Base-by-base conservation (phyloP, 345 rosid species). In the Corchorus capsularis region DNA sequence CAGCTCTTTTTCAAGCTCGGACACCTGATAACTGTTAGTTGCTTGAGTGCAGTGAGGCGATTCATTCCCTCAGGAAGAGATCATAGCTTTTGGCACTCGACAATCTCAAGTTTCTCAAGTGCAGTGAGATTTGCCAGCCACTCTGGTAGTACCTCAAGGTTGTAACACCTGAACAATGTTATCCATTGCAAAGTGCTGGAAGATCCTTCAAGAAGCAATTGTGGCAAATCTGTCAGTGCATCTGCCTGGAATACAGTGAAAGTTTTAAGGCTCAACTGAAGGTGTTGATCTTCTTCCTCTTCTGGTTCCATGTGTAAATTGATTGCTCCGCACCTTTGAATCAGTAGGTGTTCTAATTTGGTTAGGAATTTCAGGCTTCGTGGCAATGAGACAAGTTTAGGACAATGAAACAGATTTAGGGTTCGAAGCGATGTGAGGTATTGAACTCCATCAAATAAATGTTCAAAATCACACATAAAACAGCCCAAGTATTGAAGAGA, bases 351-450 rank as follows among this genome's bases (percentile, higher is more conserved):
- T 46, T 66, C 71, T 13, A 66, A 3, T 12, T 45, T 66, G 35
- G 70, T 43, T 45, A 66, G 35, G 22, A 20, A 19, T 19, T 66
- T 66, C 53, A 66, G 17, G 35, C 54, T 45, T 17, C 69, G 32
- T 39, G 50, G 69, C 27, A 39, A 11, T n/a, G 50, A 39, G 49
- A 39, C 69, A 20, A 66, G 70, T 19, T 43, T 45, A 19, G 10
- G 10, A 19, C 70, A 65, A 65, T 1, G 0, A 8, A 0, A 0
- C 53, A 65, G 17, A 19, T 4, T 7, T 11, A 66, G 14, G 12
- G 17, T 45, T 45, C 54, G 9, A 45, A 66, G 70, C 45, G 53
- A 66, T 66, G 70, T 66, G 35, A 66, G 70, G 27, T 43, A 20
- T 5, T 66, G 37, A 35, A 66, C 20, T 20, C 53, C 70, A 19